phyloP scores from a whole-genome alignment of 768 basidiomycete species.

The Tricholoma bakamatsutake region DNA sequence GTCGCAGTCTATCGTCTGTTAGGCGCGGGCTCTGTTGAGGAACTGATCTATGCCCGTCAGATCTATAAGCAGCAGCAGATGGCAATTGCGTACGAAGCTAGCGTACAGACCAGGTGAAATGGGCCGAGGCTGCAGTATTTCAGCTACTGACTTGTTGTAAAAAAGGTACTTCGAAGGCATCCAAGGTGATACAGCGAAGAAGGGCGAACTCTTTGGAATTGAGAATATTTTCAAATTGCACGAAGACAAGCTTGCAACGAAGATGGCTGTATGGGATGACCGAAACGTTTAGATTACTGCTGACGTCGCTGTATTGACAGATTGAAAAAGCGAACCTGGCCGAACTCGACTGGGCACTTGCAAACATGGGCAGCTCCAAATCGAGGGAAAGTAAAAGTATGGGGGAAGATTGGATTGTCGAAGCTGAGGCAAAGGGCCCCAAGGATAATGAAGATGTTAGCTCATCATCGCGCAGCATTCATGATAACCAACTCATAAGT shows the following conservation, averaged over 20 bases:
- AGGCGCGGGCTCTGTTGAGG: constrained; percentile 83
- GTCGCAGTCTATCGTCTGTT: constrained; percentile 81
- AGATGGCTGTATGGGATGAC: constrained; percentile 51
- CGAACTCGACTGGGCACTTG: constrained; percentile 78
- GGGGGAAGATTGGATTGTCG: constrained; percentile 33
- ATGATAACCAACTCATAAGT: background rate
- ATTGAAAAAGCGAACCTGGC: constrained; percentile 72
- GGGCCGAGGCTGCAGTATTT: background rate
- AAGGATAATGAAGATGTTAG: constrained; percentile 37
- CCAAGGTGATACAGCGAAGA: constrained; percentile 66
- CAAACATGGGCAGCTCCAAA: constrained; percentile 49
- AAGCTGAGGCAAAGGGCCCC: constrained; percentile 35
- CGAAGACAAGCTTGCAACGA: constrained; percentile 64
- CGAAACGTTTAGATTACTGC: background rate
- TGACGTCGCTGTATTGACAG: constrained; percentile 27
- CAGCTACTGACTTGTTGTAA: background rate
- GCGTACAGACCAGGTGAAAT: constrained; percentile 67
- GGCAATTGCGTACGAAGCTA: constrained; percentile 84
- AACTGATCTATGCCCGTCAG: constrained; percentile 83
- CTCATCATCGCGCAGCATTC: background rate
- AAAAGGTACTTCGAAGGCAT: constrained; percentile 75
- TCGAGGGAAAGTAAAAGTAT: constrained; percentile 26
- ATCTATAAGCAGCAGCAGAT: constrained; percentile 93
- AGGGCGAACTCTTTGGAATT: constrained; percentile 82
- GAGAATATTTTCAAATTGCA: constrained; percentile 82